Percentiles rank a stretch among this genome's conserved stretches.
Conservation (phyloP, 495 filamentous ascomycete genomes). For the Penicillium bialowiezense region DNA sequence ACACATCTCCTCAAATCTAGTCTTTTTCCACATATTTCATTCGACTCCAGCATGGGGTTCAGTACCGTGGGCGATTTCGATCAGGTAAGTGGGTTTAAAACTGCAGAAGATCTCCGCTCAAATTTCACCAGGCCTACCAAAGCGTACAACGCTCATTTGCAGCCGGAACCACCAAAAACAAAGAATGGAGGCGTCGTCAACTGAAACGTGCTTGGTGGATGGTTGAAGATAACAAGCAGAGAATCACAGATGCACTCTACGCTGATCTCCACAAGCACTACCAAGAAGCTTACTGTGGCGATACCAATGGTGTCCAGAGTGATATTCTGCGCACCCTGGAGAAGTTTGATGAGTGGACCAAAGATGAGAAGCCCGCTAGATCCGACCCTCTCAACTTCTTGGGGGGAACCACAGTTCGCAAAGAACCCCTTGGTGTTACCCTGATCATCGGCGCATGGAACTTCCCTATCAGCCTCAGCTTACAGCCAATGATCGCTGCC, state of each 20-base stretch:
- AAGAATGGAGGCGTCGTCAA: constrained; percentile 43
- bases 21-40: background rate
- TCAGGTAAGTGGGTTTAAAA: constrained; percentile 3
- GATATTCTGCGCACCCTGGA: constrained; percentile 70
- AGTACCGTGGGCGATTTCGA: constrained; percentile 18
- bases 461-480: constrained; percentile 69
- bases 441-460: constrained; percentile 90
- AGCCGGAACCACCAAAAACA: constrained; percentile 32
- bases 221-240: constrained; percentile 65
- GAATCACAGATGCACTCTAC: constrained; percentile 62
- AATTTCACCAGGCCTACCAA: constrained; percentile 17
- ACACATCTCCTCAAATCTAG: background rate
- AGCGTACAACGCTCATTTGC: constrained; percentile 29
- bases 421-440: constrained; percentile 77
- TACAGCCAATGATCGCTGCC: constrained; percentile 77
- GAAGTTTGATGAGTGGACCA: constrained; percentile 69
- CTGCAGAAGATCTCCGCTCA: background rate
- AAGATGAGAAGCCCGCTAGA: constrained; percentile 65
- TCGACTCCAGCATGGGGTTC: constrained; percentile 13
- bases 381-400: constrained; percentile 56
- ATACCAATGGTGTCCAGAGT: constrained; percentile 62
- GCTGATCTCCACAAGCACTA: constrained; percentile 67
- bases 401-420: constrained; percentile 65
- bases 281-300: constrained; percentile 63
- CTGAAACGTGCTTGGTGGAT: constrained; percentile 51